These are phyloP conservation scores for Solanum sparsipilum DNA, from an alignment of 257 asterid genomes.

Conservation along the genomic window DNA sequence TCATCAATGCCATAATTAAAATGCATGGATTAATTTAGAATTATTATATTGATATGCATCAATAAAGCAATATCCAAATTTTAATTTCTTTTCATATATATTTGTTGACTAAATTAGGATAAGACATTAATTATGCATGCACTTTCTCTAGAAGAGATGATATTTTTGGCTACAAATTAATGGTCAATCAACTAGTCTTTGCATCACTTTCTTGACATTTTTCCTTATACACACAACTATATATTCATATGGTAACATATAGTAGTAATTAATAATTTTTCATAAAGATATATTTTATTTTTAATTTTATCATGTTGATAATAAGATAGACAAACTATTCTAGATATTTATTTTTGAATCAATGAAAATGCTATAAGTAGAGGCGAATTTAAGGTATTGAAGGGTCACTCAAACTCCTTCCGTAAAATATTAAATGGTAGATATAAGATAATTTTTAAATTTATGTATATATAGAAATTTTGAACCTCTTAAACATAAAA, in stretches of 20 bases:
- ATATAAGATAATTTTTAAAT: too few relatives aligned
- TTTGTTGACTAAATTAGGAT: not conserved
- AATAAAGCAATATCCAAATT: not conserved
- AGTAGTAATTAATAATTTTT: not conserved
- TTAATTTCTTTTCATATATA: not conserved
- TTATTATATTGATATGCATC: not conserved
- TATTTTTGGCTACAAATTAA: not conserved
- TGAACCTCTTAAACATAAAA: not conserved
- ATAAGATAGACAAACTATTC: not conserved
- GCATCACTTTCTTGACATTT: not conserved
- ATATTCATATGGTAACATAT: not conserved
- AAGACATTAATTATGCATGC: not conserved
- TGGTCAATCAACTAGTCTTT: not conserved
- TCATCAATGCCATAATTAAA: not conserved
- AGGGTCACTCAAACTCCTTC: not conserved
- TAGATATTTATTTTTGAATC: not conserved
- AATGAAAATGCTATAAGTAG: not conserved
- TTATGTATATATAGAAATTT: not conserved
- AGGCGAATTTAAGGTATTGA: not conserved
- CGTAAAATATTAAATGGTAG: too few relatives aligned
- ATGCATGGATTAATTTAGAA: not conserved
- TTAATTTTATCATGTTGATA: not conserved
- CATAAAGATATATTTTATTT: not conserved
- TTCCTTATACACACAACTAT: not conserved
- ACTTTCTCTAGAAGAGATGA: not conserved